Evolutionary conservation across 768 basidiomycete species (phyloP).

Genomic region (Punctularia strigosozonata): DNA sequence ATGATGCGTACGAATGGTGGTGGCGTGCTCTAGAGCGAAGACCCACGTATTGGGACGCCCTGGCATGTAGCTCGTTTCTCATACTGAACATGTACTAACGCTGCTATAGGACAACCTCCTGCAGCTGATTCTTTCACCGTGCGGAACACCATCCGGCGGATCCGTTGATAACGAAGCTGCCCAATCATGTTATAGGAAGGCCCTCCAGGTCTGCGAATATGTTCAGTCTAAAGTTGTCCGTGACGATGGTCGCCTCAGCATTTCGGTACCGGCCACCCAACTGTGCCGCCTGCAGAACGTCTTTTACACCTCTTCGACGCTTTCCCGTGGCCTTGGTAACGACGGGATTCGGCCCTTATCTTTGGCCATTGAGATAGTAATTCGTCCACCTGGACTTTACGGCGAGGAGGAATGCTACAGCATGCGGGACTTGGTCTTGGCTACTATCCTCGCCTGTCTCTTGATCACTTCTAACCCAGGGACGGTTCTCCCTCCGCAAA

Average conservation of each 20-base stretch:
- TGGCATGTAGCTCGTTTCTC: slow-evolving; percentile 12
- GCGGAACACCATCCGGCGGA: not conserved
- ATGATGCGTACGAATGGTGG: slow-evolving; percentile 27
- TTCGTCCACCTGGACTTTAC: slow-evolving; percentile 18
- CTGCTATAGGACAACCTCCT: slow-evolving; percentile 22
- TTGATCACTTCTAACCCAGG: slow-evolving; percentile 16
- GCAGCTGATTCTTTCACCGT: slow-evolving; percentile 15
- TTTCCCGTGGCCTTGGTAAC: slow-evolving; percentile 19
- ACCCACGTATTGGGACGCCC: slow-evolving; percentile 23
- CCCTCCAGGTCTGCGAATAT: slow-evolving; percentile 21
- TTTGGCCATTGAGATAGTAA: slow-evolving; percentile 30
- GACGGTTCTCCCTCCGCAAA: slow-evolving; percentile 10
- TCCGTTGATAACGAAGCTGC: not conserved
- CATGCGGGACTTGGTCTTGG: slow-evolving; percentile 26
- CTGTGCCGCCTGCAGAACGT: slow-evolving; percentile 33
- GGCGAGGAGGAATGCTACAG: slow-evolving; percentile 14
- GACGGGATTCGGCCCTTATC: slow-evolving; percentile 18
- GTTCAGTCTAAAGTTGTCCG: slow-evolving; percentile 17
- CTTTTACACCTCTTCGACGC: slow-evolving; percentile 28
- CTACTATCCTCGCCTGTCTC: slow-evolving; percentile 24
- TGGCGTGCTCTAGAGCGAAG: slow-evolving; percentile 23
- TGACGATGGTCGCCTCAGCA: slow-evolving; percentile 11
- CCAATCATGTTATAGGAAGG: slow-evolving; percentile 13
- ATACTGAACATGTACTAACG: slow-evolving; percentile 3
- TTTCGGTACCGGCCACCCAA: slow-evolving; percentile 18